These are phyloP conservation scores for Plasmodium sp. DNA, from an alignment of 169 alveolate genomes.

Conservation along the genomic window DNA sequence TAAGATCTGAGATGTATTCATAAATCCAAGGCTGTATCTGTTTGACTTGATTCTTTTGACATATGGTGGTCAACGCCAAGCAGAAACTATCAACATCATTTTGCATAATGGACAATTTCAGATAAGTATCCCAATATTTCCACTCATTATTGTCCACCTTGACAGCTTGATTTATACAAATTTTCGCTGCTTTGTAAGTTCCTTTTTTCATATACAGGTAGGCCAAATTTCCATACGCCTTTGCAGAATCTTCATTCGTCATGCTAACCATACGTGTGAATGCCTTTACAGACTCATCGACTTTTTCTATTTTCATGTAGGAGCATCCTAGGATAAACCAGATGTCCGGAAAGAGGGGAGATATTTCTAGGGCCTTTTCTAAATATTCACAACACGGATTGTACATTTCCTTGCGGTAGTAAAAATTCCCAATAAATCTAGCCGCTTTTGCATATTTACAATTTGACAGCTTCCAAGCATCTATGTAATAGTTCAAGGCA, in stretches of 20 bases:
- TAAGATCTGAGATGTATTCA: slow-evolving; percentile 30
- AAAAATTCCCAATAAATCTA: slow-evolving; percentile 81
- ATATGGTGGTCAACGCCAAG: slow-evolving; percentile 72
- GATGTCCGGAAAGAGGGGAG: slow-evolving; percentile 79
- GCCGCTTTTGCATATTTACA: slow-evolving; percentile 83
- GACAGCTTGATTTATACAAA: slow-evolving; percentile 83
- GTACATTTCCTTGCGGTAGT: slow-evolving; percentile 75
- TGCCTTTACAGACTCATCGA: slow-evolving; percentile 77
- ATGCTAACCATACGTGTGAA: slow-evolving; percentile 81
- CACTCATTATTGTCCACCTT: slow-evolving; percentile 80
- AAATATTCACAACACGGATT: slow-evolving; percentile 75
- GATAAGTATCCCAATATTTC: slow-evolving; percentile 85
- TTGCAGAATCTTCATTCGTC: slow-evolving; percentile 77
- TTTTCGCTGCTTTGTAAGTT: slow-evolving; percentile 74
- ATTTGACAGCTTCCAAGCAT: slow-evolving; percentile 82
- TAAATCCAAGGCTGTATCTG: slow-evolving; percentile 53
- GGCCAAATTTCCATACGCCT: slow-evolving; percentile 86
- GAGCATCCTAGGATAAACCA: slow-evolving; percentile 82
- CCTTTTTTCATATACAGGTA: slow-evolving; percentile 80
- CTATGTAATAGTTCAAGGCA: slow-evolving; percentile 75
- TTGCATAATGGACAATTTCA: slow-evolving; percentile 77
- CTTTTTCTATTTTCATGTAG: slow-evolving; percentile 76
- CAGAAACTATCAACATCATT: slow-evolving; percentile 81
- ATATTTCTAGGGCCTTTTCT: slow-evolving; percentile 78
- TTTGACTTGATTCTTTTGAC: slow-evolving; percentile 65